These are phyloP conservation scores for Lichenothelia convexa DNA, from an alignment of 495 filamentous ascomycete species.

Conservation along the genomic window DNA sequence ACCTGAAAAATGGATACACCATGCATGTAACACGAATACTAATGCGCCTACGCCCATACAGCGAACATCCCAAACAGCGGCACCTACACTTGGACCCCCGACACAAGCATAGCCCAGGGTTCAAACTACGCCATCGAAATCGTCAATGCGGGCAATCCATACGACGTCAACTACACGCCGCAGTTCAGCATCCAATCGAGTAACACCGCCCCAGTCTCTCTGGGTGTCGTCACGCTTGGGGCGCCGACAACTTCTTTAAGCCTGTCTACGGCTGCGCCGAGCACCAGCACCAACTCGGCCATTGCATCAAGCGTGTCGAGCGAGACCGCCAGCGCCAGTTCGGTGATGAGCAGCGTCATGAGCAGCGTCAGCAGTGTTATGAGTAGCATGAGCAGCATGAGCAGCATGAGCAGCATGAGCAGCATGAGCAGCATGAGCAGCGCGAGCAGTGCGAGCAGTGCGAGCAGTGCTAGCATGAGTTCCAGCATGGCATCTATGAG, in stretches of 20 bases:
- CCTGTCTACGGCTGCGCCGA: constrained; percentile 1
- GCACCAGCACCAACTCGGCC: not conserved
- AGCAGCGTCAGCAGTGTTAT: not conserved
- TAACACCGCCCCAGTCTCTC: constrained; percentile 22
- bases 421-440: not conserved
- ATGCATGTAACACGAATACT: not conserved
- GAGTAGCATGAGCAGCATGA: not conserved
- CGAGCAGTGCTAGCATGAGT: not conserved
- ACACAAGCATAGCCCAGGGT: constrained; percentile 23
- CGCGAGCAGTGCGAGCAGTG: not conserved
- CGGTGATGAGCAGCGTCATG: not conserved
- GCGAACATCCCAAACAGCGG: constrained; percentile 38
- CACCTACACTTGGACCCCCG: constrained; percentile 36
- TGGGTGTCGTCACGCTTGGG: constrained; percentile 19
- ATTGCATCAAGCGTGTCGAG: not conserved
- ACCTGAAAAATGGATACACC: too few relatives aligned
- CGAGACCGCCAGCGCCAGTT: not conserved
- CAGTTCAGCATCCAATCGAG: constrained; percentile 36
- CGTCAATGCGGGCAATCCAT: constrained; percentile 26
- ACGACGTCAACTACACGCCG: constrained; percentile 39
- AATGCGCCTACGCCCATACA: constrained; percentile 9
- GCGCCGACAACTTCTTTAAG: constrained; percentile 12
- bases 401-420: not conserved
- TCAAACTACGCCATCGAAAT: constrained; percentile 43
- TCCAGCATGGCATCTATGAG: not conserved